Conservation (phyloP, 805 yeast genomes). For the Kodamaea fukazawae region DNA sequence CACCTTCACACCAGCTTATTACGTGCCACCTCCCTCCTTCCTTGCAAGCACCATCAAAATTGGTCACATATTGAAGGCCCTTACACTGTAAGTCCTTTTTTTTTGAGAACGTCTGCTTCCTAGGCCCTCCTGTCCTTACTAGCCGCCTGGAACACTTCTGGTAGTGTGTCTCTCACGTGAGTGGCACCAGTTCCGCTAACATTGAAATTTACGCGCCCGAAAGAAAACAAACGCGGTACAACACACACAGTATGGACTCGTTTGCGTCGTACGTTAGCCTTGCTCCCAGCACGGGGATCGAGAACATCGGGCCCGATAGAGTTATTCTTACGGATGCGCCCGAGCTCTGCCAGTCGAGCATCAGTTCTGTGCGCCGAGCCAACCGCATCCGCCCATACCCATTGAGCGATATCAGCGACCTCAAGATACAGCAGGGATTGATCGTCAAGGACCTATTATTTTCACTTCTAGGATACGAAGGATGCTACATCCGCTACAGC, state of each 20-base stretch:
- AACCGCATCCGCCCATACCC: conserved; percentile 41
- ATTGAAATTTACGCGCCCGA: no score
- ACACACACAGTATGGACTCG: conserved; percentile 7
- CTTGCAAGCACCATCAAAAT: no score
- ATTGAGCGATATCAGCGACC: conserved; percentile 44
- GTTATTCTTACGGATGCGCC: conserved; percentile 18
- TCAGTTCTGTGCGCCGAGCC: conserved; percentile 8
- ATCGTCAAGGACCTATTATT: conserved; percentile 67
- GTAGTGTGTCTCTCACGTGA: no score
- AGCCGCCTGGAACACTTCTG: no score
- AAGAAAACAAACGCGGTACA: no score
- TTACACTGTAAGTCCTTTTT: no score
- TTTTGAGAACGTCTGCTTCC: no score
- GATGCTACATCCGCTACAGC: conserved; percentile 68
- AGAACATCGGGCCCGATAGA: conserved; percentile 11
- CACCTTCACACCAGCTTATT: no score
- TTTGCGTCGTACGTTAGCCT: conserved; percentile 6
- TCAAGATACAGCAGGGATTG: conserved; percentile 65
- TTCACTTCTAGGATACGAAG: conserved; percentile 73
- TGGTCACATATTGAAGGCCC: no score
- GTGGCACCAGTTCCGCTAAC: no score
- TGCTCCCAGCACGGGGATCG: conserved; percentile 6
- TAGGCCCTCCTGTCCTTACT: no score
- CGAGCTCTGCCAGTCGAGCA: conserved; percentile 14
- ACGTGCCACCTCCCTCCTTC: no score